Conservation (phyloP, 257 asterid genomes). For the Gentiana straminea region DNA sequence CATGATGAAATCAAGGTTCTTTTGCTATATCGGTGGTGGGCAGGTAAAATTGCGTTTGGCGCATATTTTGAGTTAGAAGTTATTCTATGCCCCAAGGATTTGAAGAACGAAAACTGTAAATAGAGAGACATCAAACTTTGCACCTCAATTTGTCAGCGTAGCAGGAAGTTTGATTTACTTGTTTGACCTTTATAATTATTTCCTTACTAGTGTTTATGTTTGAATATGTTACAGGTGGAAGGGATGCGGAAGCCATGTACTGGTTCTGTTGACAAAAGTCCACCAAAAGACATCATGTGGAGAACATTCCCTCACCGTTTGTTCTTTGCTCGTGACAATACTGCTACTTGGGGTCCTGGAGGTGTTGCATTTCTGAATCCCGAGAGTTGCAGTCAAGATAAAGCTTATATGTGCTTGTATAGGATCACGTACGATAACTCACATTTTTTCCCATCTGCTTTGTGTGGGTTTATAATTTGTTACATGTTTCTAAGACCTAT, state of each 20-base stretch:
- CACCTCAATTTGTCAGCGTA: neutral
- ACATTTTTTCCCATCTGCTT: constrained; percentile 5
- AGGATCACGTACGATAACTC: constrained; percentile 66
- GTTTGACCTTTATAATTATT: neutral
- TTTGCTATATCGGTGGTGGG: constrained; percentile 86
- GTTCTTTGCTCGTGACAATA: constrained; percentile 65
- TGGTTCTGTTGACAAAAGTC: constrained; percentile 71
- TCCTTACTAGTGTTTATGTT: neutral
- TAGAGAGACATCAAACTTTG: neutral
- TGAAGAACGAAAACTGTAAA: too few species aligned
- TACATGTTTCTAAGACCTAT: neutral
- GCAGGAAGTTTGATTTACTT: neutral
- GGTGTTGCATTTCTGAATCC: constrained; percentile 97
- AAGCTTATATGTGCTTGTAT: constrained; percentile 60
- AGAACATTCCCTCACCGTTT: constrained; percentile 67
- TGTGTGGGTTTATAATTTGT: neutral
- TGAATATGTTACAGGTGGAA: constrained; percentile 44
- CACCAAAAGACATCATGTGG: constrained; percentile 61
- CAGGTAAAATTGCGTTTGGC: constrained; percentile 34
- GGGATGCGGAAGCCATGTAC: constrained; percentile 63
- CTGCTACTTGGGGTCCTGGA: constrained; percentile 89
- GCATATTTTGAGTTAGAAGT: neutral
- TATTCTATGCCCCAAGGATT: neutral
- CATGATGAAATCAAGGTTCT: constrained; percentile 56
- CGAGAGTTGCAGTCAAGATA: constrained; percentile 41